A percentile compares a stretch with the other conserved stretches of the same genome.
Conservation (phyloP, 495 filamentous ascomycete species). For the Penicillium odoratum region DNA sequence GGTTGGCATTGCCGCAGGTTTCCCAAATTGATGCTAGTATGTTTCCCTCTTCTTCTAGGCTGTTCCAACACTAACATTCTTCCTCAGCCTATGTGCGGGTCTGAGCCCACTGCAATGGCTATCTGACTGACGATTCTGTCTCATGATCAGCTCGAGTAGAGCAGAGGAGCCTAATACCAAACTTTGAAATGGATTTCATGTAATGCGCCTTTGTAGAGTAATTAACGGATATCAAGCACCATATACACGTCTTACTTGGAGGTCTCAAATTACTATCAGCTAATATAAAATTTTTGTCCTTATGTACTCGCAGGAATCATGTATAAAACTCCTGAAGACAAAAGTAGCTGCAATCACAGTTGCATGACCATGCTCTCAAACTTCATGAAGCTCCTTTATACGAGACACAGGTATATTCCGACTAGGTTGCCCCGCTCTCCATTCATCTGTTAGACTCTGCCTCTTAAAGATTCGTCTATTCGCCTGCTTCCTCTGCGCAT, state of each 20-base stretch:
- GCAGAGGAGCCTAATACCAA: constrained; percentile 6
- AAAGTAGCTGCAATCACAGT: background rate
- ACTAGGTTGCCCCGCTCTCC: constrained; percentile 9
- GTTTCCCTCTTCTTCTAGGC: constrained; percentile 38
- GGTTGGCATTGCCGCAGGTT: constrained; percentile 81
- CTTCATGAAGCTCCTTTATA: background rate
- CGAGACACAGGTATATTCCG: background rate
- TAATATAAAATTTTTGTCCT: background rate
- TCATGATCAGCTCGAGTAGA: background rate
- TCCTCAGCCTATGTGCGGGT: constrained; percentile 36
- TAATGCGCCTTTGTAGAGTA: background rate
- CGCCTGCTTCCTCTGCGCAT: constrained; percentile 21
- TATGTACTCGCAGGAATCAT: background rate
- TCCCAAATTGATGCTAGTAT: constrained; percentile 96
- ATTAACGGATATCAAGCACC: background rate
- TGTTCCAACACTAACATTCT: background rate
- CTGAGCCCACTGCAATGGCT: background rate
- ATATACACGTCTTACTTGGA: background rate
- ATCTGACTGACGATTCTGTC: background rate
- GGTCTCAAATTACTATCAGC: background rate
- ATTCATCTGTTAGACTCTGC: constrained; percentile 31
- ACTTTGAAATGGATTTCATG: constrained; percentile 4
- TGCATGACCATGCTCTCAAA: background rate
- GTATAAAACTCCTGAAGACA: background rate
- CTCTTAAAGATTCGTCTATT: constrained; percentile 23